A percentile compares a stretch with the other conserved stretches of the same genome.
These are phyloP conservation scores for Umbelopsis sp. DNA, from an alignment of 192 early-diverging fungal genomes.

Conservation along the genomic window DNA sequence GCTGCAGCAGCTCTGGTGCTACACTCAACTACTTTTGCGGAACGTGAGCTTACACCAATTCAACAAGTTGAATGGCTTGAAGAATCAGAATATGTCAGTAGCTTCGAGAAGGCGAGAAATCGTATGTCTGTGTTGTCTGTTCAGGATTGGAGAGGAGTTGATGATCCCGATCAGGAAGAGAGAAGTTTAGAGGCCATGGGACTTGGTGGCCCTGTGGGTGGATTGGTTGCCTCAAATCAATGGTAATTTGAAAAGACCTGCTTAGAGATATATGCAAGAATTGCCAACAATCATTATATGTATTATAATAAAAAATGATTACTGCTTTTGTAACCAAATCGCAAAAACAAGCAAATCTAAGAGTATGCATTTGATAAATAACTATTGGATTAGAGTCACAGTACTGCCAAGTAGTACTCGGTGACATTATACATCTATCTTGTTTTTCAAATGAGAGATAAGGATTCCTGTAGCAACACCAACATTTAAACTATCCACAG, in stretches of 20 bases:
- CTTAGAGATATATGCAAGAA: background rate
- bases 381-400: too few species aligned
- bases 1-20: conserved; percentile 57
- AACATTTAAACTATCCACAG: conserved; percentile 44
- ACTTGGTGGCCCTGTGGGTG: conserved; percentile 5
- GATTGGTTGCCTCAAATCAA: conserved; percentile 5
- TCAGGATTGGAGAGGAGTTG: background rate
- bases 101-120: conserved; percentile 1
- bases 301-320: too few species aligned
- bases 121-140: conserved; percentile 13
- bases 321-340: too few species aligned
- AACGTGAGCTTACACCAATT: conserved; percentile 8
- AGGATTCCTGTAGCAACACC: conserved; percentile 43
- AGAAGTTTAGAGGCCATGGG: conserved; percentile 13
- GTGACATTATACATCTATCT: too few species aligned
- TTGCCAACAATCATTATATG: too few species aligned
- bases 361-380: too few species aligned
- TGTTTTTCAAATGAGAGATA: conserved; percentile 20
- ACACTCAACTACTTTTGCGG: conserved; percentile 39
- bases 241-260: background rate
- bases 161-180: conserved; percentile 17
- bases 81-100: conserved; percentile 14
- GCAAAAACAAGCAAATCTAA: too few species aligned
- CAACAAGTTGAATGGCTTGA: conserved; percentile 17
- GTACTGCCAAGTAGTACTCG: too few species aligned